These are phyloP conservation scores for Pholiota microspora DNA, from an alignment of 768 basidiomycete species.

Conservation along the genomic window DNA sequence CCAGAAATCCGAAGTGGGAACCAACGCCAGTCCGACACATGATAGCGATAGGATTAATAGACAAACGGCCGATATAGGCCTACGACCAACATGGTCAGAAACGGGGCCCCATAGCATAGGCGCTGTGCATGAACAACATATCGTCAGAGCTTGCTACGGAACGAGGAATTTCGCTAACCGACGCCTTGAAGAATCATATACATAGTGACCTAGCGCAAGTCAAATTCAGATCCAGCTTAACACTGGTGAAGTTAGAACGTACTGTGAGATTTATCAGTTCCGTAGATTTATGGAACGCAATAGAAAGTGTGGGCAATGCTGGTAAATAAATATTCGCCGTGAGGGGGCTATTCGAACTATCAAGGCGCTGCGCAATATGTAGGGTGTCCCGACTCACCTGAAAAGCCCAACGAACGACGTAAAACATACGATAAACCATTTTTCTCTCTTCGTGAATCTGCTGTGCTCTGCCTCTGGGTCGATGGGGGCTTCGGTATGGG, in stretches of 20 bases:
- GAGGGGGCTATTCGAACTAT: conserved; percentile 45
- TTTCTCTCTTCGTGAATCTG: conserved; percentile 53
- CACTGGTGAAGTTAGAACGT: not conserved
- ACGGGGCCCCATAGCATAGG: conserved; percentile 72
- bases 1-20: conserved; percentile 66
- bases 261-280: conserved; percentile 81
- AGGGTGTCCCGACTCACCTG: conserved; percentile 38
- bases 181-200: conserved; percentile 71
- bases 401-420: conserved; percentile 60
- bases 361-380: not conserved
- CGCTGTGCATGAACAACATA: conserved; percentile 29
- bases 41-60: conserved; percentile 60
- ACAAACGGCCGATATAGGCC: conserved; percentile 63
- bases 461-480: conserved; percentile 25
- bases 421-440: conserved; percentile 67
- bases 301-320: conserved; percentile 66
- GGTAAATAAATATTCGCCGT: conserved; percentile 81
- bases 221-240: not conserved
- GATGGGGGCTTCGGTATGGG: not conserved
- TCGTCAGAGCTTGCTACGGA: no score
- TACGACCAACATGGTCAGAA: conserved; percentile 63
- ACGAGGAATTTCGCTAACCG: conserved; percentile 28
- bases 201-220: conserved; percentile 48
- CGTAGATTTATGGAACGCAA: conserved; percentile 59
- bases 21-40: conserved; percentile 58